Evolutionary conservation across 345 rosid genomes (phyloP).

Genomic region (Erucastrum elatum): DNA sequence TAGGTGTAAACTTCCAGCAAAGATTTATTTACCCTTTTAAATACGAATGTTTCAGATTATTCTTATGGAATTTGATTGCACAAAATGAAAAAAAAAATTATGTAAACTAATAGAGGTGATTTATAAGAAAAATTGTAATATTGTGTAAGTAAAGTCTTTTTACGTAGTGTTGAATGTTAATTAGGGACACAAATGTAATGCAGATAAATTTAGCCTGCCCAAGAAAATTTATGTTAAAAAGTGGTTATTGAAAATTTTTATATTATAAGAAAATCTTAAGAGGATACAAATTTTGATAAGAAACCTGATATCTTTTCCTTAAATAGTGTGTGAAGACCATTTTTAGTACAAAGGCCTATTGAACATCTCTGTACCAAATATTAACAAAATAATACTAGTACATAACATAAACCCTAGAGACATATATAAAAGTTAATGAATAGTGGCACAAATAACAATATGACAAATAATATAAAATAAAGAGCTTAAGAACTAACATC

Average conservation of each 20-base stretch:
- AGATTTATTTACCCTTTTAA: neutral
- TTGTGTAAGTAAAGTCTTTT: neutral
- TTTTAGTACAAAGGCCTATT: slow-evolving; percentile 19
- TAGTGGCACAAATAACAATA: slow-evolving; percentile 34
- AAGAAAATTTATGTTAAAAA: neutral
- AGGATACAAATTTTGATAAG: neutral
- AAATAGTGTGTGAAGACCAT: slow-evolving; percentile 16
- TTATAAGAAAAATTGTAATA: neutral
- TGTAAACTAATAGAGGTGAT: neutral
- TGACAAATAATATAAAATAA: slow-evolving; percentile 24
- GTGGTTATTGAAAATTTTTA: neutral
- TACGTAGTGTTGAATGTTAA: neutral
- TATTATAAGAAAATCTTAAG: neutral
- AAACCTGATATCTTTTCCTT: neutral
- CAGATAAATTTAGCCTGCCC: neutral
- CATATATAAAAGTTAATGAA: slow-evolving; percentile 11
- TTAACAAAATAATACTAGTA: slow-evolving; percentile 7
- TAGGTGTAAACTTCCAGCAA: neutral
- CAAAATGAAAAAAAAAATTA: neutral
- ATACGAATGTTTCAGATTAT: neutral
- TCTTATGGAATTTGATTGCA: neutral
- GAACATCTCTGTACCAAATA: slow-evolving; percentile 28
- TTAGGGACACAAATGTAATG: neutral
- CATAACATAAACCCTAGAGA: slow-evolving; percentile 13
- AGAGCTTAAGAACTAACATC: slow-evolving; percentile 17